phyloP scores from a whole-genome alignment of 192 early-diverging fungal genomes.

The Backusella tuberculispora region DNA sequence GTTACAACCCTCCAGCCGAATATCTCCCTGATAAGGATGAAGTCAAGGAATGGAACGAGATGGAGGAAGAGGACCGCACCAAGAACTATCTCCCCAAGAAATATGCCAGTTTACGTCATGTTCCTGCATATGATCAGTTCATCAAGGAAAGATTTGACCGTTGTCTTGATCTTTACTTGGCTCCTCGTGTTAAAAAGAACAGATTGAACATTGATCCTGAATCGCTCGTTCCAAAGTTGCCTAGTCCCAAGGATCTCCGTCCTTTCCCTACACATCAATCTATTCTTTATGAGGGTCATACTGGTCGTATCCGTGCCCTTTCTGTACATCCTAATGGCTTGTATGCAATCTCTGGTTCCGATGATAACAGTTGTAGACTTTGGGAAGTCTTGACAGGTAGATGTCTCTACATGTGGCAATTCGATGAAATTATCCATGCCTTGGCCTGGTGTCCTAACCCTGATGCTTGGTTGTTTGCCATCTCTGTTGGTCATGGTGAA shows the following conservation, averaged over 20 bases:
- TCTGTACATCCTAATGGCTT: constrained; percentile 94
- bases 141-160: constrained; percentile 96
- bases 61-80: constrained; percentile 78
- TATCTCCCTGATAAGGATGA: constrained; percentile 89
- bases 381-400: constrained; percentile 95
- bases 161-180: constrained; percentile 96
- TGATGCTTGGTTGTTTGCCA: constrained; percentile 77
- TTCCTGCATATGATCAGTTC: constrained; percentile 88
- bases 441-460: constrained; percentile 92
- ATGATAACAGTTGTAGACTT: constrained; percentile 85
- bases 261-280: constrained; percentile 89
- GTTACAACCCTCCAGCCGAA: constrained; percentile 96
- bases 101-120: constrained; percentile 75
- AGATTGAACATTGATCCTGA: constrained; percentile 88
- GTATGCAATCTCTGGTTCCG: constrained; percentile 87
- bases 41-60: constrained; percentile 73
- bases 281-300: constrained; percentile 83
- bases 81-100: constrained; percentile 70
- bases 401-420: constrained; percentile 76
- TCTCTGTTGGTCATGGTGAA: constrained; percentile 61
- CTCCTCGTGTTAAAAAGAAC: constrained; percentile 89
- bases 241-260: constrained; percentile 90
- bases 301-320: constrained; percentile 75
- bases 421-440: constrained; percentile 69
- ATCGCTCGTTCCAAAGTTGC: constrained; percentile 93